Evolutionary conservation across 192 early-diverging fungal species (phyloP), one percentile per base, ranked within the genome.

Genomic region (Rhizoclosmatium sp.): DNA sequence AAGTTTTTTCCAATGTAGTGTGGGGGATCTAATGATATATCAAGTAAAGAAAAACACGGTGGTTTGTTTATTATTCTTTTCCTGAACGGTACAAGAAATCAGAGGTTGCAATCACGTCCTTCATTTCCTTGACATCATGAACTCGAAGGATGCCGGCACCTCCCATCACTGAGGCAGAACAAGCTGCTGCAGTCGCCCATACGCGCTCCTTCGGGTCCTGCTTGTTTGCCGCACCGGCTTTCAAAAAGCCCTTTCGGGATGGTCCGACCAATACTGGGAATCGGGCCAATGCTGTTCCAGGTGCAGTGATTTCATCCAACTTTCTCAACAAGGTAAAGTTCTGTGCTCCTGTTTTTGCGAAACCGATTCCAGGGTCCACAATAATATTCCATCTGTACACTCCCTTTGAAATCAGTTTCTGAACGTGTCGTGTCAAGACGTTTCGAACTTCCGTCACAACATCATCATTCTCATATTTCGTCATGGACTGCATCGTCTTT

Each of bases 361-460:
- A 99, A 1, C 98, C 98, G 72, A 99, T 90, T 39, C 98, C 98
- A 12, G 98, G 98, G 77, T 99, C 98, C 2, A 97, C 83, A 76
- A 97, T 93, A 40, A 99, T 95, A 83, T 99, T 99, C 98, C 98
- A 99, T 10, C 96, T 88, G 56, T 91, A 87, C 3, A 99, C 91
- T 60, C 98, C 98, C 1, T 88, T 85, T n/a, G 84, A 79, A 23
- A 97, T 83, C 1, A 97, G 95, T 21, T 80, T 82, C 60, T 91
- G 80, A 23, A 97, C 89, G 7, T 88, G 83, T 69, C 85, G 83
- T 31, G 86, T 83, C n/a, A 99, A 87, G 78, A 92, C 92, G 5
- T 82, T 78, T 54, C 89, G 87, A 48, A 97, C 91, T 69, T 90
- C 93, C 2, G 80, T 83, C 5, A 97, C 86, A 12, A 98, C 91